phyloP scores from a whole-genome alignment of 148 eudicot species.

The Spergularia marina region DNA sequence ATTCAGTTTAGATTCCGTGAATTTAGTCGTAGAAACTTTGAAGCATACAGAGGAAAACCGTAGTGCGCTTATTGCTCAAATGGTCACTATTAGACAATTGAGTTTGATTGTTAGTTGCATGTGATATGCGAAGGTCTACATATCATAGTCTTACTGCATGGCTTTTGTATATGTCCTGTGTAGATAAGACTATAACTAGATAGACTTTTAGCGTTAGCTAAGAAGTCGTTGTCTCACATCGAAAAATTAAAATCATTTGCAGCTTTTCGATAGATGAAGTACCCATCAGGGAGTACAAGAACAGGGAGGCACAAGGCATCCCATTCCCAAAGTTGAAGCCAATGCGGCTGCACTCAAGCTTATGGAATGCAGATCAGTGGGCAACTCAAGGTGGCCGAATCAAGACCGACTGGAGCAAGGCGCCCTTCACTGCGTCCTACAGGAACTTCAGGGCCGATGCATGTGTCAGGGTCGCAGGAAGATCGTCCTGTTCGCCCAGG shows the following conservation, averaged over 20 bases:
- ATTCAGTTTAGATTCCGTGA: too few species aligned
- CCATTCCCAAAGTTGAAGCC: conserved; percentile 34
- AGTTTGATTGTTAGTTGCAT: too few species aligned
- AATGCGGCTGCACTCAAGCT: conserved; percentile 35
- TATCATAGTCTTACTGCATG: too few species aligned
- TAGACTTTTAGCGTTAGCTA: background rate
- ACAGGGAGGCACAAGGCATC: conserved; percentile 30
- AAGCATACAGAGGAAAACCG: too few species aligned
- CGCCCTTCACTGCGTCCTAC: conserved; percentile 34
- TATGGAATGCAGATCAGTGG: conserved; percentile 41
- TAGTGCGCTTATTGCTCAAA: too few species aligned
- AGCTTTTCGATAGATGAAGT: conserved; percentile 33
- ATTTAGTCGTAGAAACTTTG: too few species aligned
- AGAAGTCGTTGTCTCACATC: background rate
- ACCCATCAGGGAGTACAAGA: conserved; percentile 37
- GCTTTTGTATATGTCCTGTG: too few species aligned
- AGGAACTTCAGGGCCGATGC: conserved; percentile 31
- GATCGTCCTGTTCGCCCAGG: conserved; percentile 17
- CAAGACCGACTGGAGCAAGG: conserved; percentile 34
- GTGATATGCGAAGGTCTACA: too few species aligned
- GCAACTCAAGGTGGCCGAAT: conserved; percentile 37
- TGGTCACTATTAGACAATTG: too few species aligned
- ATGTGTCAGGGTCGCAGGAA: conserved; percentile 22
- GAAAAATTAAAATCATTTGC: background rate
- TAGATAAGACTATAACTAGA: too few species aligned